These are phyloP conservation scores for Colletotrichum sp. DNA, from an alignment of 2,329 filamentous ascomycete species.

Conservation along the genomic window DNA sequence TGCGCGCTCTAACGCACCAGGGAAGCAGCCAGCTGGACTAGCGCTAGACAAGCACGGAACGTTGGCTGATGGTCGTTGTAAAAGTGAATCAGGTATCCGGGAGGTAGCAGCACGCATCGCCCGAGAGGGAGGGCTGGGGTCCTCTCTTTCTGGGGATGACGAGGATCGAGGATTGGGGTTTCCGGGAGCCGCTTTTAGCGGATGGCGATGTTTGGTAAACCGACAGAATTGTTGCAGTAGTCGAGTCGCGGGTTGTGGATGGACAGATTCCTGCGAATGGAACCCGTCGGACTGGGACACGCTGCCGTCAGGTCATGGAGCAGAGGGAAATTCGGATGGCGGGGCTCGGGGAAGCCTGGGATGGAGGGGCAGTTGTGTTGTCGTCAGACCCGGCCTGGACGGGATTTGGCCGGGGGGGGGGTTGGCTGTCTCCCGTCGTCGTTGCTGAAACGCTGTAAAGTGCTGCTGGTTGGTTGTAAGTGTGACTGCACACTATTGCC, in stretches of 20 bases:
- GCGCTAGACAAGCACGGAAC: slow-evolving; percentile 10
- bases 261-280: background rate
- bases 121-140: background rate
- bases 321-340: background rate
- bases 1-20: slow-evolving; percentile 22
- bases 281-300: background rate
- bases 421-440: background rate
- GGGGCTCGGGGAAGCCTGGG: slow-evolving; percentile 1
- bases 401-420: background rate
- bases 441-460: background rate
- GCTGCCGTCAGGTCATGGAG: background rate
- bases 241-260: background rate
- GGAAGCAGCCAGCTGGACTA: slow-evolving; percentile 13
- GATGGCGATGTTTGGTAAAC: background rate
- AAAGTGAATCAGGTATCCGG: background rate
- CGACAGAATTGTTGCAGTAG: background rate
- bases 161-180: background rate
- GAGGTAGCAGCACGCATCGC: background rate
- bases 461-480: background rate
- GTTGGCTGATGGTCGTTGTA: slow-evolving; percentile 4
- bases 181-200: background rate
- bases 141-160: background rate
- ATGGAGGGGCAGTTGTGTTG: background rate
- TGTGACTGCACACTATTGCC: background rate
- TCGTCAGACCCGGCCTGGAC: background rate